A percentile compares a stretch with the other conserved stretches of the same genome.
Evolutionary conservation across 345 rosid species (phyloP).

Genomic region (Linum lewisii): DNA sequence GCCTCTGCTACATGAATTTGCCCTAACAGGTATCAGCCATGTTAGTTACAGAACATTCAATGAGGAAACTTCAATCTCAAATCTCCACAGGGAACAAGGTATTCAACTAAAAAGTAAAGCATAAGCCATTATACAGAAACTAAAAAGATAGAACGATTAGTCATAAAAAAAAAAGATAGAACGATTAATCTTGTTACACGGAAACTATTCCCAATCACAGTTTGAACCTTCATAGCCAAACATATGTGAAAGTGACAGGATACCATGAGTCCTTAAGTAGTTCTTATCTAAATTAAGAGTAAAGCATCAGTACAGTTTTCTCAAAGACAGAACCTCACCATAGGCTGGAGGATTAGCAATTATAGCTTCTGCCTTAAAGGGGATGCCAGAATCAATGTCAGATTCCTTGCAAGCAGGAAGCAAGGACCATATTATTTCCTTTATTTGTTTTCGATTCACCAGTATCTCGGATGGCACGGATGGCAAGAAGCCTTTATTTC

Average conservation of each 20-base stretch:
- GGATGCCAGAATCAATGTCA: constrained; percentile 70
- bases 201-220: no score
- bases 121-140: background rate
- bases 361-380: constrained; percentile 93
- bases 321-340: constrained; percentile 35
- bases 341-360: constrained; percentile 99
- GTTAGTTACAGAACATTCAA: constrained; percentile 14
- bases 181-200: no score
- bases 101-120: background rate
- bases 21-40: constrained; percentile 37
- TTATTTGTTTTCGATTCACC: constrained; percentile 74
- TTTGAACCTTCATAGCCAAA: no score
- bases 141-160: no score
- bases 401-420: constrained; percentile 94
- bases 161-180: no score
- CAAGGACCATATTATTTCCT: constrained; percentile 71
- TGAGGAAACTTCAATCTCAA: background rate
- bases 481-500: constrained; percentile 95
- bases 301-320: background rate
- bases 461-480: constrained; percentile 96
- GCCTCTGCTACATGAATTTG: constrained; percentile 97
- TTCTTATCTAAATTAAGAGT: background rate
- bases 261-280: background rate
- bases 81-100: constrained; percentile 1
- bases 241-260: background rate